These are phyloP conservation scores for Quercus mongolica DNA, from an alignment of 306 rosid species.

Conservation along the genomic window DNA sequence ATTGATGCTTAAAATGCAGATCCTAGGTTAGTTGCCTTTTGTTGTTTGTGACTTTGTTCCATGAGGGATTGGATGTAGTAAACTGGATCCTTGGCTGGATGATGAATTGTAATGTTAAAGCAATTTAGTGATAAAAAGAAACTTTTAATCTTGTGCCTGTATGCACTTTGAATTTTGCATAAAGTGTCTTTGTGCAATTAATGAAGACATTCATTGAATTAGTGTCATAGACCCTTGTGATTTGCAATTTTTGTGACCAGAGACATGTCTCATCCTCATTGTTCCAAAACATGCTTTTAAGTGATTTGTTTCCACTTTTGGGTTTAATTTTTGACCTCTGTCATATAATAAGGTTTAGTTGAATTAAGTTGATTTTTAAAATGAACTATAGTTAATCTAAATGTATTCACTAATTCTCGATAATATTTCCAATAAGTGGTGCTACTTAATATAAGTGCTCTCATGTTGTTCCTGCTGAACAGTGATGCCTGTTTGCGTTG, in stretches of 20 bases:
- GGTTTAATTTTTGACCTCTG: background rate
- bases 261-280: background rate
- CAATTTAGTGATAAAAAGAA: background rate
- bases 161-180: background rate
- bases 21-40: background rate
- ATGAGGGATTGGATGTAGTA: background rate
- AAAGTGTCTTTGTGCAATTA: background rate
- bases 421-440: background rate
- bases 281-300: background rate
- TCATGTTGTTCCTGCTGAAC: background rate
- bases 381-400: background rate
- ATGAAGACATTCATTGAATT: background rate
- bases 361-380: background rate
- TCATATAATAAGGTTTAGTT: background rate
- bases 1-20: background rate
- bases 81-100: background rate
- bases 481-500: background rate
- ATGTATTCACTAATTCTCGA: background rate
- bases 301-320: background rate
- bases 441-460: background rate
- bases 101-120: background rate
- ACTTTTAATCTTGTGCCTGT: background rate
- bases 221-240: background rate
- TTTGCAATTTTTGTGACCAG: background rate
- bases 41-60: background rate